Evolutionary conservation across 495 filamentous ascomycete species (phyloP).

Genomic region (Aspergillus funiculosus): DNA sequence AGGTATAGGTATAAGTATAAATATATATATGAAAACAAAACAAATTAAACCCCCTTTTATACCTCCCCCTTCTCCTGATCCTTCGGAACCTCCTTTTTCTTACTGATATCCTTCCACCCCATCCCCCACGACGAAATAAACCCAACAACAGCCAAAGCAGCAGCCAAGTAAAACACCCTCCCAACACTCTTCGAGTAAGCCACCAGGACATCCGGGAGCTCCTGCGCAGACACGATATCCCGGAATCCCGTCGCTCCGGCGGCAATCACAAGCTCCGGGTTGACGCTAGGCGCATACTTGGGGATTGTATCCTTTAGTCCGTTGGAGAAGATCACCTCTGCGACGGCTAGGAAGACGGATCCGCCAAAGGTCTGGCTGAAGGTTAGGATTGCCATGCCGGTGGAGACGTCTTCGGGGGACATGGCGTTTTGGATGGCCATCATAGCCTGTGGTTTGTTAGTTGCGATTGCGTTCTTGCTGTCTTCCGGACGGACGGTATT

Average conservation of each 20-base stretch:
- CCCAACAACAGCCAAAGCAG: constrained; percentile 21
- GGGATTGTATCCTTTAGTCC: constrained; percentile 48
- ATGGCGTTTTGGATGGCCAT: constrained; percentile 33
- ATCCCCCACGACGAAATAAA: constrained; percentile 39
- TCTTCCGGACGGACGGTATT: too few species aligned
- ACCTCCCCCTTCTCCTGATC: neutral
- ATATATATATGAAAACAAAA: too few species aligned
- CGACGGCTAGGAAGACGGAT: constrained; percentile 61
- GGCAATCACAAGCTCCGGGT: constrained; percentile 42
- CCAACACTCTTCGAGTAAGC: constrained; percentile 48
- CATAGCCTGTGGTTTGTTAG: constrained; percentile 19
- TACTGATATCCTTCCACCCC: constrained; percentile 44
- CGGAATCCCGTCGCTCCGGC: constrained; percentile 58
- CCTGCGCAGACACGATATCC: constrained; percentile 29
- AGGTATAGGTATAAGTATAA: too few species aligned
- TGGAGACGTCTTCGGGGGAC: constrained; percentile 32
- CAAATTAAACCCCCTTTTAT: neutral
- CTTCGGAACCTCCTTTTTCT: constrained; percentile 9
- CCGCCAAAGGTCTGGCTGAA: constrained; percentile 60
- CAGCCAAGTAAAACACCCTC: constrained; percentile 36
- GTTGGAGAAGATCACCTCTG: constrained; percentile 62
- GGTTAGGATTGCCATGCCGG: constrained; percentile 46
- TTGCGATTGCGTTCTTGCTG: constrained; percentile 11
- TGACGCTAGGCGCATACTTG: constrained; percentile 22
- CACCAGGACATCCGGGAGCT: constrained; percentile 46